Conservation (phyloP, 352 stramenopile genomes). For the Phytophthora capsici region DNA sequence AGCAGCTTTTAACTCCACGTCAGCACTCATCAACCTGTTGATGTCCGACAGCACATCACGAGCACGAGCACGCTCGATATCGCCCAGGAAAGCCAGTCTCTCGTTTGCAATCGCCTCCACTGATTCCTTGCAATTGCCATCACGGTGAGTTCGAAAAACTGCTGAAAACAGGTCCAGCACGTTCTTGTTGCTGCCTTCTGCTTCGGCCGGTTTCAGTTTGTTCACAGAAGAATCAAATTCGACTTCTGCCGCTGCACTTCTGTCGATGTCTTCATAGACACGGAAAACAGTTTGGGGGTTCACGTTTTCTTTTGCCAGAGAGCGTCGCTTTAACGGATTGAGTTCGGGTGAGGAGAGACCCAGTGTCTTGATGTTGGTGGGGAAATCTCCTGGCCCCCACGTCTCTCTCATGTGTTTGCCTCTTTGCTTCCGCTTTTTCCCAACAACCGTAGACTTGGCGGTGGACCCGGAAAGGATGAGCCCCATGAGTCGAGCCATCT, state of each 20-base stretch:
- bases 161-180: slow-evolving; percentile 44
- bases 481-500: slow-evolving; percentile 63
- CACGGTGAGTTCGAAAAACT: slow-evolving; percentile 36
- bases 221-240: slow-evolving; percentile 5
- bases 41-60: slow-evolving; percentile 44
- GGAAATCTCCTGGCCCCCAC: slow-evolving; percentile 76
- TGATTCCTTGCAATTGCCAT: slow-evolving; percentile 23
- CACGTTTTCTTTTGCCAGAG: slow-evolving; percentile 56
- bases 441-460: slow-evolving; percentile 15
- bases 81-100: slow-evolving; percentile 24
- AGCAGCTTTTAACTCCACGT: slow-evolving; percentile 27
- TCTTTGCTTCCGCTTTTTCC: slow-evolving; percentile 35
- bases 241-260: slow-evolving; percentile 5
- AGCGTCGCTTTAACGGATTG: slow-evolving; percentile 37
- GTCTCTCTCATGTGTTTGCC: slow-evolving; percentile 69
- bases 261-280: slow-evolving; percentile 29
- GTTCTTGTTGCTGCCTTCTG: slow-evolving; percentile 18
- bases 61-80: slow-evolving; percentile 31
- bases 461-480: slow-evolving; percentile 69
- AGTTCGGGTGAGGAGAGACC: slow-evolving; percentile 17
- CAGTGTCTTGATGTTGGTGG: slow-evolving; percentile 30
- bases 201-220: not conserved
- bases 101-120: slow-evolving; percentile 31
- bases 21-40: slow-evolving; percentile 30
- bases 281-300: slow-evolving; percentile 42